phyloP scores from a whole-genome alignment of 352 stramenopile genomes.

The Phytophthora podocarpi region DNA sequence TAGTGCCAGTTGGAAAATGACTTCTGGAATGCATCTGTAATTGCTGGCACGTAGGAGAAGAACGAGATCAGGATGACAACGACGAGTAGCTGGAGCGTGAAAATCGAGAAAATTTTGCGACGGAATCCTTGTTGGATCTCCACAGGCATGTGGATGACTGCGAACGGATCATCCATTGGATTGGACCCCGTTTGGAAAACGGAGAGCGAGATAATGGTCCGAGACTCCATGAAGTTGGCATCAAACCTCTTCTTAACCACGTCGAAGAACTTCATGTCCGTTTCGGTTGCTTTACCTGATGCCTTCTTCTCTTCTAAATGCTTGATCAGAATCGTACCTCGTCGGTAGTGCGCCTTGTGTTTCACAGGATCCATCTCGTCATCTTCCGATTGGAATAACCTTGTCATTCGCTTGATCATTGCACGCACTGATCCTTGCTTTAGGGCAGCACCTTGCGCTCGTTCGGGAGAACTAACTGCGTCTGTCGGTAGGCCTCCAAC shows the following conservation, averaged over 20 bases:
- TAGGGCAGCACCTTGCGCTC: neutral
- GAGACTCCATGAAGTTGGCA: conserved; percentile 72
- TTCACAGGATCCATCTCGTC: conserved; percentile 45
- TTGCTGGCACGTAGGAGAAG: conserved; percentile 48
- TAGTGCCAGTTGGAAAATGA: conserved; percentile 58
- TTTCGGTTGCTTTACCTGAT: conserved; percentile 60
- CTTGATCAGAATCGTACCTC: conserved; percentile 73
- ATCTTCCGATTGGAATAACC: conserved; percentile 46
- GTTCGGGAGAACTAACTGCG: conserved; percentile 11
- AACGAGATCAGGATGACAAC: conserved; percentile 53
- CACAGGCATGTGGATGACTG: conserved; percentile 72
- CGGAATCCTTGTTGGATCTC: conserved; percentile 79
- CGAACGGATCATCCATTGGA: conserved; percentile 72
- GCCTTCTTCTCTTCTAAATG: conserved; percentile 74
- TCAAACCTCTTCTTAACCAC: conserved; percentile 77
- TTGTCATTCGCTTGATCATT: conserved; percentile 46
- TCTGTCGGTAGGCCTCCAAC: conserved; percentile 6
- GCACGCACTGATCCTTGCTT: conserved; percentile 34
- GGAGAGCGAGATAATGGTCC: conserved; percentile 76
- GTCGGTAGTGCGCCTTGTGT: conserved; percentile 62
- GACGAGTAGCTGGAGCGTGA: conserved; percentile 66
- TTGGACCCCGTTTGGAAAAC: conserved; percentile 80
- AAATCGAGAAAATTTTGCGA: conserved; percentile 78
- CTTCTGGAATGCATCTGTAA: conserved; percentile 32
- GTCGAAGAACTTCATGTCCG: conserved; percentile 85